Base-by-base conservation (phyloP, 257 asterid species). In the Prunella vulgaris region DNA sequence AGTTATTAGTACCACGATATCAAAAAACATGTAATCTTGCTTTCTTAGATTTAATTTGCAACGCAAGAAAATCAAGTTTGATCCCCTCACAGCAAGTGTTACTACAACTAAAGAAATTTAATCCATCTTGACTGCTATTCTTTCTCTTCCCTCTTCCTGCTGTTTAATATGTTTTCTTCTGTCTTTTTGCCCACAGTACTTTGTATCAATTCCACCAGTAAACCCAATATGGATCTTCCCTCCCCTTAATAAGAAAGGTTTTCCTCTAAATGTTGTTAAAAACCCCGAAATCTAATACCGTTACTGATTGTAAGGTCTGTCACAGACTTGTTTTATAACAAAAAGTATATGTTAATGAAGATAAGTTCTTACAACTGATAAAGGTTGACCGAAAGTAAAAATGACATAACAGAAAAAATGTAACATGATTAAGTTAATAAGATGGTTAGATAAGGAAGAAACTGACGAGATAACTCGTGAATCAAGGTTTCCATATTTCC, bases 401-500 rank as follows among this genome's bases (percentile, higher is more conserved):
- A 20, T 7, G 32, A 62, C 15, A 56, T 38, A 68, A 53, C 53
- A 60, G 17, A 52, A 44, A 71, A 42, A 60, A 37, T 37, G 35
- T 20, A 25, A 22, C 35, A 68, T 42, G 18, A 56, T 18, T 24
- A 27, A 20, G 60, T 57, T 12, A 72, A 44, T 69, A 9, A 51
- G 22, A 9, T 38, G 20, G 18, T 49, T 21, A 70, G 62, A 53
- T 33, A 42, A 32, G 72, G 59, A 65, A 83, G 72, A 82, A 78
- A 87, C 90, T 82, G 10, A 89, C 96, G 97, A 91, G 84, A 91
- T 89, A 71, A 91, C 97, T 80, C 96, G 86, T 74, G 97, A 80
- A 80, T 91, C 97, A 75, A 91, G 96, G 89, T 91, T 91, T 75
- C 97, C 97, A 74, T 91, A 91, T 87, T 91, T 91, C 54, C 97